phyloP scores from a whole-genome alignment of 768 basidiomycete species.

The Rubroboletus satanas region DNA sequence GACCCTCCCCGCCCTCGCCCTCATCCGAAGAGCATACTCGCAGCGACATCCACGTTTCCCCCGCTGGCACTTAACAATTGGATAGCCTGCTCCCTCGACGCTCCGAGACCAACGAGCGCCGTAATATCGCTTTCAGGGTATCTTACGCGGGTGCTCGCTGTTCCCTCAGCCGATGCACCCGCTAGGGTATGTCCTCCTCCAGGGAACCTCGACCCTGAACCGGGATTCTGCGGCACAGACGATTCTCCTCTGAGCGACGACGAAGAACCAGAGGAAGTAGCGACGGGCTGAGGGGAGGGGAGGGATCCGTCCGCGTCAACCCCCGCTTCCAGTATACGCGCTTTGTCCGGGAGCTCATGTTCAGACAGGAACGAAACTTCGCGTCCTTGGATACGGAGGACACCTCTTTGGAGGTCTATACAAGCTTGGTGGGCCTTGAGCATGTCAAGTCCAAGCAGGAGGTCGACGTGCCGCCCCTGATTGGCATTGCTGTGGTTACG shows the following conservation, averaged over 20 bases:
- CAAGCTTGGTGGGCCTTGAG: constrained; percentile 94
- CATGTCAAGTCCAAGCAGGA: constrained; percentile 99
- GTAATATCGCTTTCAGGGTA: constrained; percentile 58
- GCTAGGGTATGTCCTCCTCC: constrained; percentile 67
- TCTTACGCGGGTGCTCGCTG: constrained; percentile 46
- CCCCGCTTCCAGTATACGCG: constrained; percentile 43
- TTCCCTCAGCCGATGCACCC: constrained; percentile 30
- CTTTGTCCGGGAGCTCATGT: constrained; percentile 89
- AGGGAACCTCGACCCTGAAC: constrained; percentile 46
- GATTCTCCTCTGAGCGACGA: constrained; percentile 12
- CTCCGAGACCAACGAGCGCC: constrained; percentile 75
- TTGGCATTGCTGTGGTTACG: not conserved
- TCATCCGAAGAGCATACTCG: constrained; percentile 73
- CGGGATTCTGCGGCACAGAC: constrained; percentile 41
- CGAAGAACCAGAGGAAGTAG: constrained; percentile 17
- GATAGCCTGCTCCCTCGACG: constrained; percentile 71
- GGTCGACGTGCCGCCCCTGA: constrained; percentile 86
- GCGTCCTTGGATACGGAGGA: constrained; percentile 86
- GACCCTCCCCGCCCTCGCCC: not conserved
- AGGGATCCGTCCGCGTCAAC: constrained; percentile 24
- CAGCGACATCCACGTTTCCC: constrained; percentile 87
- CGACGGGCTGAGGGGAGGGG: constrained; percentile 13
- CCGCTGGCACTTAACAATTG: constrained; percentile 70
- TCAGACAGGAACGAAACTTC: constrained; percentile 89
- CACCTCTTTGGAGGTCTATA: constrained; percentile 88